phyloP scores from a whole-genome alignment of 257 asterid genomes.

The Fraxinus anomala region DNA sequence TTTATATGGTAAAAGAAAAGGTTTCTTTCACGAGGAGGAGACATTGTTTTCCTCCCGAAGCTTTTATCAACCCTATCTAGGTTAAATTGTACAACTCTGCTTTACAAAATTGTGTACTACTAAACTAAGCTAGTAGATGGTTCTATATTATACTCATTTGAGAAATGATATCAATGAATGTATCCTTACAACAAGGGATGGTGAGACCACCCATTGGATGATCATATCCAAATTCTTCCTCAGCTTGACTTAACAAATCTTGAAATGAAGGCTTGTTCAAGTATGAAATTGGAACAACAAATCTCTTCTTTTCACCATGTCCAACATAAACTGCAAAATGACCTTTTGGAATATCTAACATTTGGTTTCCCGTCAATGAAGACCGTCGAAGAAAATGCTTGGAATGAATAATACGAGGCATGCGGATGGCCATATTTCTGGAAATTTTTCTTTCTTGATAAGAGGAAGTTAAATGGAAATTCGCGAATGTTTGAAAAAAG shows the following conservation, averaged over 20 bases:
- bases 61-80: too few relatives aligned
- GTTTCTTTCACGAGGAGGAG: too few relatives aligned
- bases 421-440: conserved; percentile 30
- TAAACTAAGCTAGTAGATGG: not conserved
- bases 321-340: conserved; percentile 47
- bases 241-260: too few relatives aligned
- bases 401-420: not conserved
- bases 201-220: conserved; percentile 25
- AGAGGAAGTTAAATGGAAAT: not conserved
- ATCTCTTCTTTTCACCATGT: too few relatives aligned
- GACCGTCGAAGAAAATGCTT: conserved; percentile 31
- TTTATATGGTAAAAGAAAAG: too few relatives aligned
- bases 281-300: too few relatives aligned
- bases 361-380: conserved; percentile 24
- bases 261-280: too few relatives aligned
- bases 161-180: conserved; percentile 38
- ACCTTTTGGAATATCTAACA: conserved; percentile 45
- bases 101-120: not conserved
- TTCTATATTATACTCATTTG: conserved; percentile 24
- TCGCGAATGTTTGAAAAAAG: not conserved
- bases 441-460: not conserved
- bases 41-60: not conserved
- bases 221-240: too few relatives aligned
- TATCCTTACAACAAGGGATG: conserved; percentile 34
- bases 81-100: too few relatives aligned